Conservation (phyloP, 2,329 filamentous ascomycete species). For the Dactylellina cionopaga region DNA sequence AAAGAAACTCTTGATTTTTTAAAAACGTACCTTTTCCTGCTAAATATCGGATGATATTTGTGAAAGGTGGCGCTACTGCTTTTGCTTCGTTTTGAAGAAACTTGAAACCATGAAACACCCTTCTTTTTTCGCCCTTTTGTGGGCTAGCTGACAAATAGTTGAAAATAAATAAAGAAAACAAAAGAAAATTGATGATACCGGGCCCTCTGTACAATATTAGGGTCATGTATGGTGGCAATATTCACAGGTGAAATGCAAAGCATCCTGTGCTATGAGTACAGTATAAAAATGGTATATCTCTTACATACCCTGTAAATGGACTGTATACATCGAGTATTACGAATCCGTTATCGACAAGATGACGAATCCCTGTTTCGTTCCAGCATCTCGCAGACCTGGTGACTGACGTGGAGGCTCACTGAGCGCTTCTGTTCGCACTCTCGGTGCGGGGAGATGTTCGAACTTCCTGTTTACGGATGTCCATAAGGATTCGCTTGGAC, state of each 20-base stretch:
- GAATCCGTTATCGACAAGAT: background rate
- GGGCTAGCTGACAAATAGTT: background rate
- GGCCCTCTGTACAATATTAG: background rate
- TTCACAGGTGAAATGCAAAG: slow-evolving; percentile 43
- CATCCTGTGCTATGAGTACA: slow-evolving; percentile 44
- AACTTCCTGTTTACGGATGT: slow-evolving; percentile 53
- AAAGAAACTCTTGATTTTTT: slow-evolving; percentile 14
- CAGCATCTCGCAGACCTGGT: slow-evolving; percentile 14
- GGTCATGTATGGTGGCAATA: slow-evolving; percentile 32
- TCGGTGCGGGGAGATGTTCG: slow-evolving; percentile 25
- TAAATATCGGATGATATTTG: slow-evolving; percentile 14
- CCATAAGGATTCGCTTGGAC: slow-evolving; percentile 56
- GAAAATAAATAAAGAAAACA: background rate
- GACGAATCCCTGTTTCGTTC: slow-evolving; percentile 22
- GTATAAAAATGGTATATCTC: slow-evolving; percentile 21
- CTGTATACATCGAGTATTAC: slow-evolving; percentile 13
- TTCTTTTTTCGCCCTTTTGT: slow-evolving; percentile 8
- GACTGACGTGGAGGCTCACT: slow-evolving; percentile 19
- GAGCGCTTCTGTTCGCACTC: slow-evolving; percentile 2
- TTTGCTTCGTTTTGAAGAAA: slow-evolving; percentile 1
- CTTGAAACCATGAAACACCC: slow-evolving; percentile 29
- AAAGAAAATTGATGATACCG: background rate
- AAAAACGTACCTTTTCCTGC: slow-evolving; percentile 13
- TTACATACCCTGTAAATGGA: background rate
- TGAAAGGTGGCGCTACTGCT: slow-evolving; percentile 13